phyloP scores from a whole-genome alignment of 2,329 filamentous ascomycete genomes.

The Colletotrichum sidae region DNA sequence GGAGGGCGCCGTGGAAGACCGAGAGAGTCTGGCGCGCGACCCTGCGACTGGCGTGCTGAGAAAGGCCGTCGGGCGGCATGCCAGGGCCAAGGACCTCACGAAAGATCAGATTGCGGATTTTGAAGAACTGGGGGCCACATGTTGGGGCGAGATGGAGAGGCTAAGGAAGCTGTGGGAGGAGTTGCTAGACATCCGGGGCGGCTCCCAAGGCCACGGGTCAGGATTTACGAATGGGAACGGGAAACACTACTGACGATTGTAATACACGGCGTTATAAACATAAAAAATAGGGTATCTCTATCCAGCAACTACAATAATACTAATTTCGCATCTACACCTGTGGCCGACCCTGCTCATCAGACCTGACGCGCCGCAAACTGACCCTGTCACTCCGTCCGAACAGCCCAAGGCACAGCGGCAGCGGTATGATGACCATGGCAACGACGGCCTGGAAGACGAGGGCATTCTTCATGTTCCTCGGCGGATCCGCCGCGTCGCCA shows the following conservation, averaged over 20 bases:
- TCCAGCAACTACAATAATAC: constrained; percentile 9
- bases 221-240: not conserved
- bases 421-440: constrained; percentile 71
- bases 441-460: constrained; percentile 85
- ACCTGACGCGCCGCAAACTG: constrained; percentile 60
- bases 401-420: constrained; percentile 76
- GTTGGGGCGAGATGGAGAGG: constrained; percentile 79
- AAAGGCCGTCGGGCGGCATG: constrained; percentile 68
- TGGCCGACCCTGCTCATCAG: constrained; percentile 46
- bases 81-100: constrained; percentile 68
- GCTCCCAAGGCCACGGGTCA: not conserved
- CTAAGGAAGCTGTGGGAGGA: constrained; percentile 75
- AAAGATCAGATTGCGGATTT: constrained; percentile 71
- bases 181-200: constrained; percentile 44
- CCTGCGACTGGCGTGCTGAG: constrained; percentile 58
- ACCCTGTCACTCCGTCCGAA: constrained; percentile 71
- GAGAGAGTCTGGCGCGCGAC: constrained; percentile 59
- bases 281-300: constrained; percentile 30
- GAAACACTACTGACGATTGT: not conserved
- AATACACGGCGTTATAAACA: too few relatives aligned
- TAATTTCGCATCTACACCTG: not conserved
- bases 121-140: constrained; percentile 68
- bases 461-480: constrained; percentile 78
- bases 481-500: constrained; percentile 64
- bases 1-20: constrained; percentile 66